Base-by-base conservation (phyloP, 495 filamentous ascomycete species). In the Pyrenula massariospora region DNA sequence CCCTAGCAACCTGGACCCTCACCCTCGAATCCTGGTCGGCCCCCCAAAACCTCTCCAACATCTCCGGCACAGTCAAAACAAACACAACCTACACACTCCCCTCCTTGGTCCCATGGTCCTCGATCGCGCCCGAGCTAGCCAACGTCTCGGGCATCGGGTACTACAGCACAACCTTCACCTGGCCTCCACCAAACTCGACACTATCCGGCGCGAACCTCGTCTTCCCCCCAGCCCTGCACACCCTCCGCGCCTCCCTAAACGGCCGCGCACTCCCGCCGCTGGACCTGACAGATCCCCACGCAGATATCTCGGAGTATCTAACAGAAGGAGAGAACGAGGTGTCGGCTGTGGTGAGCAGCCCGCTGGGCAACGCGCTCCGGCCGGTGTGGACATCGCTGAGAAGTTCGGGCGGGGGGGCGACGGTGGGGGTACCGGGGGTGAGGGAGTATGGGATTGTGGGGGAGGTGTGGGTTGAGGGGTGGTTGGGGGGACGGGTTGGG, bases 61-160 rank as follows among this genome's bases (percentile, higher is more conserved):
- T 55, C 2, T 62, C 56, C 24, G 59, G 58, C 24, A 59, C 67
- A 2, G 10, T 22, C 2, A 69, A 67, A 31, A 64, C 59, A 47
- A 73, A 68, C 54, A 66, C 65, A 12, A 65, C 69, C 11, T 63
- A 68, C 53, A 59, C 63, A 0, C 56, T 73, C 10, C 10, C 56
- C 15, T 54, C 57, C 2, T 63, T 75, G 0, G 25, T 69, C 2
- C 67, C 74, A 0, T 77, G 75, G 75, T 63, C 60, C 0, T 52
- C 68, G 2, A 72, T 88, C 19, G n/a, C n/a, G n/a, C 81, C 84
- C 22, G 73, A 76, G 60, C 67, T 79, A 1, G 78, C 73, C 56
- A 87, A 88, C 58, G 69, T 84, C 8, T 86, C 85, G 56, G 84
- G 83, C 0, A 70, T 77, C 2, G 80, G 76, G 0, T 74, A 87